Evolutionary conservation across 306 rosid genomes (phyloP), one percentile per base, ranked within the genome.

Genomic region (Vicia sativa): DNA sequence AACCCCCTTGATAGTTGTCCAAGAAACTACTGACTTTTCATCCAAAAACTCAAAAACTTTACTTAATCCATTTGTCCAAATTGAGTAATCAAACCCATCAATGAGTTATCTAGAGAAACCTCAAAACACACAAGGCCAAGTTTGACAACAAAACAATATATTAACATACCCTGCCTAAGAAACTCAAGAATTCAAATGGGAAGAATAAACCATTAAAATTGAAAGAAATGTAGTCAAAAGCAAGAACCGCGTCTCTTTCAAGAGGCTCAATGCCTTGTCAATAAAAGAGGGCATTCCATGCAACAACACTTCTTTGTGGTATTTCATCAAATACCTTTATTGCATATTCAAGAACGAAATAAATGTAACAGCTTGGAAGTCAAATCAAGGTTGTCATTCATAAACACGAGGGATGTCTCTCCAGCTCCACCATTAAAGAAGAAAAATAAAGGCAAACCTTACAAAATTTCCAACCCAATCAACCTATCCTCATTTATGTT

Each of bases 231-330:
- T 82, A 4, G 81, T 63, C 75, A 68, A 76, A 75, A 26, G 79
- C 84, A 72, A 59, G 34, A 72, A 43, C 71, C 84, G 9, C 84
- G 79, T 79, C 61, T 83, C 81, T 69, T 57, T 80, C 71, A 78
- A 71, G 11, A 77, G 63, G 62, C 74, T 44, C 21, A 75, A 10
- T 55, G 71, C 75, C 72, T 61, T 65, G 13, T 79, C 80, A 65
- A 79, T 73, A 63, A 67, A 48, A 67, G 37, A 76, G 55, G 62
- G 91, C 45, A 2, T 89, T 89, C 89, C 88, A 89, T 3, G 86
- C 77, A 35, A 89, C 81, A 3, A 75, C 72, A 65, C 79, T 87
- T 76, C 83, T 83, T 0, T 61, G 78, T 11, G 50, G 68, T 89
- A 83, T 89, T 72, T 80, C 86, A 58, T 70, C 78, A 9, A 87